phyloP scores from a whole-genome alignment of 352 stramenopile genomes.

The Aphanomyces cochlioides region DNA sequence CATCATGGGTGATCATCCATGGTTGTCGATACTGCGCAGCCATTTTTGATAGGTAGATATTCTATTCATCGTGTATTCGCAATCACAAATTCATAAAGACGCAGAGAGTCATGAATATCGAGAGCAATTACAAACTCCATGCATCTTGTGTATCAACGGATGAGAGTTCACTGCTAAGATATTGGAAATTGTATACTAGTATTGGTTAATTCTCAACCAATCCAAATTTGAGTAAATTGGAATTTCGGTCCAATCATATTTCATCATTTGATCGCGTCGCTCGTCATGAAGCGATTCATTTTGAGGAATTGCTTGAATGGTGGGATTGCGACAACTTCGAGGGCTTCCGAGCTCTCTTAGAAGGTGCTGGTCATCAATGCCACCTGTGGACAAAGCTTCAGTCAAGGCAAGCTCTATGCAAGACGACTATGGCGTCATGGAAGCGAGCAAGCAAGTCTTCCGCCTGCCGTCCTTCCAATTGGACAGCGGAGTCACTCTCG shows the following conservation, averaged over 20 bases:
- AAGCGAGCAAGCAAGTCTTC: conserved; percentile 30
- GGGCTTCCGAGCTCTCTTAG: not conserved
- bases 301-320: no score
- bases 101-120: no score
- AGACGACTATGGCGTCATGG: conserved; percentile 30
- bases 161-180: no score
- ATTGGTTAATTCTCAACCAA: not conserved
- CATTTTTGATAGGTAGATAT: no score
- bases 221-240: not conserved
- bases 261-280: not conserved
- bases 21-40: no score
- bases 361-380: not conserved
- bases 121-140: no score
- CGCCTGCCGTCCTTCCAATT: conserved; percentile 45
- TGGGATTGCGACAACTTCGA: not conserved
- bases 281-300: not conserved
- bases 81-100: no score
- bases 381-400: not conserved
- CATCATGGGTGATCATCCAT: no score
- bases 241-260: not conserved
- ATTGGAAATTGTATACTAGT: no score
- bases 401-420: not conserved
- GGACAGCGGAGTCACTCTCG: conserved; percentile 62
- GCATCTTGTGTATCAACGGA: no score
- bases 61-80: no score